Percentiles rank a stretch among this genome's conserved stretches.
Evolutionary conservation across 2,329 filamentous ascomycete genomes (phyloP).

Genomic region (Chaetomium strumarium): DNA sequence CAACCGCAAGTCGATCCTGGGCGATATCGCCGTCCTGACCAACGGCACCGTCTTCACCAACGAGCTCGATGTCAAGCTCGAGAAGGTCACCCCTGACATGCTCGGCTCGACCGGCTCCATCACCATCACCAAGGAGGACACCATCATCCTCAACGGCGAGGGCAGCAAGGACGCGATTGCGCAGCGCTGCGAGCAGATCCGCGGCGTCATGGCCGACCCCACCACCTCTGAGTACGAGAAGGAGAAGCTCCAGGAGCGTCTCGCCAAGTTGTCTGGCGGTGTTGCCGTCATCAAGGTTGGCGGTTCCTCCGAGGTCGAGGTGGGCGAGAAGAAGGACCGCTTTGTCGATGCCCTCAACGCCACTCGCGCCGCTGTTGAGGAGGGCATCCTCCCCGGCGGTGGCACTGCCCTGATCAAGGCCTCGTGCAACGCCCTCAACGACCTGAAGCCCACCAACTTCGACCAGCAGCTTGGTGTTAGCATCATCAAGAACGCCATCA

Average conservation of each 20-base stretch:
- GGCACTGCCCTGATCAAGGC: constrained; percentile 98
- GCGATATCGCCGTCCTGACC: constrained; percentile 91
- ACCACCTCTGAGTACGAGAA: constrained; percentile 98
- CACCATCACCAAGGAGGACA: constrained; percentile 99
- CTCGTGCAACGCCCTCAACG: constrained; percentile 75
- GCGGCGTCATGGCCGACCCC: constrained; percentile 89
- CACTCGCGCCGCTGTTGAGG: constrained; percentile 95
- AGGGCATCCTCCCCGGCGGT: constrained; percentile 97
- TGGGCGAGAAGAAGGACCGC: constrained; percentile 99
- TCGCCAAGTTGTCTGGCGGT: constrained; percentile 97
- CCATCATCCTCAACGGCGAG: constrained; percentile 95
- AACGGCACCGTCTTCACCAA: constrained; percentile 97
- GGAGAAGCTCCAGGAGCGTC: constrained; percentile 99
- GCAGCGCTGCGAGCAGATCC: constrained; percentile 98
- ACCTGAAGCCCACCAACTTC: constrained; percentile 88
- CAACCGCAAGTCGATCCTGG: constrained; percentile 99
- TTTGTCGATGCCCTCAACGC: constrained; percentile 98
- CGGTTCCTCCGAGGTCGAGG: constrained; percentile 95
- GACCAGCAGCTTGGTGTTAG: constrained; percentile 97
- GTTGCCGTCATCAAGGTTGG: constrained; percentile 99
- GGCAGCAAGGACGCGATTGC: constrained; percentile 89
- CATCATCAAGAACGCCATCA: constrained; percentile 98
- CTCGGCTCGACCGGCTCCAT: constrained; percentile 96
- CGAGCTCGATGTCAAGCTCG: constrained; percentile 97
- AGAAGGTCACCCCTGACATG: constrained; percentile 94